Base-by-base conservation (phyloP, 331 rosid genomes). In the Quercus phellos region DNA sequence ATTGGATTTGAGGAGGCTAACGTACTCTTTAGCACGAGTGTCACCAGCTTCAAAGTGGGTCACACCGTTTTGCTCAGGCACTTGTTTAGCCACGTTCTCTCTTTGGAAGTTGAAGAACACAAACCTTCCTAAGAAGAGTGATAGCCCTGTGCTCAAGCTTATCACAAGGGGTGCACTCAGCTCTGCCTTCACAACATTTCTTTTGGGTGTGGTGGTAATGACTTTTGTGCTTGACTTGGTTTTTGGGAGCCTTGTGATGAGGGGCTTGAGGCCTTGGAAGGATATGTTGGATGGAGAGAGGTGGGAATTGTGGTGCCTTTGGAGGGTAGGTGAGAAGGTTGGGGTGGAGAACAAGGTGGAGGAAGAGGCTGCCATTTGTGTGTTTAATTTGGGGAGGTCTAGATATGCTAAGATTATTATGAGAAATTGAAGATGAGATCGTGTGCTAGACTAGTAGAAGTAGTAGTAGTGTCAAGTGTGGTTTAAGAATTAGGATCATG, bases 51-150 rank as follows among this genome's bases (percentile, higher is more conserved):
- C 98, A 58, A 88, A 95, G 73, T 93, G 99, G 51, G 92, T 87
- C 73, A 91, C 1, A 5, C 99, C 99, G 16, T 95, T 93, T 82
- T 95, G 98, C 88, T 89, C 97, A 19, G 99, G 99, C 68, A 95
- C 99, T 77, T 95, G 99, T 29, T 95, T 95, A 18, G 94, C 92
- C 74, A 93, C 94, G 70, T 95, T 95, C 81, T 95, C 99, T 70
- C 99, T 93, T 85, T 95, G 99, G 85, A 95, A 95, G 86, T 91
- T 95, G 97, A 95, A 95, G 89, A 95, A 93, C 19, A 95, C 99
- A 68, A 95, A 95, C 86, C 99, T 88, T 4, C 99, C 99, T 59
- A 95, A 66, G 86, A 95, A 95, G 6, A 95, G 83, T 0, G 99
- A 91, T 0, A 95, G 79, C 1, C 99, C 99, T 0, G 99, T 95